These are phyloP conservation scores for Mucor mucedo DNA, from an alignment of 371 early-diverging fungal genomes.

Conservation along the genomic window DNA sequence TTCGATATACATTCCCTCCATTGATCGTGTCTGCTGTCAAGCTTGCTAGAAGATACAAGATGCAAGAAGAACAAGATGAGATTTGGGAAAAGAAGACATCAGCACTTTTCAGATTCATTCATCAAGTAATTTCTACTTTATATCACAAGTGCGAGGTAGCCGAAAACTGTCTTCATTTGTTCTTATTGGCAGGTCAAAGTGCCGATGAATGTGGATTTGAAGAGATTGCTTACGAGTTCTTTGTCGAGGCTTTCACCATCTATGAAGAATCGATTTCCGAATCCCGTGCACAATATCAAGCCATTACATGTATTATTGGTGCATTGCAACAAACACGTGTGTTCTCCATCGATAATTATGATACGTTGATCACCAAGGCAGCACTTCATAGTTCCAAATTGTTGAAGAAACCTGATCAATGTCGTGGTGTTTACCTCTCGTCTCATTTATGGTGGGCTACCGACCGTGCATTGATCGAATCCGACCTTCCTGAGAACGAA, in stretches of 20 bases:
- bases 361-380: slow-evolving; percentile 87
- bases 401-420: slow-evolving; percentile 91
- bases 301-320: slow-evolving; percentile 81
- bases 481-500: slow-evolving; percentile 35
- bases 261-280: slow-evolving; percentile 92
- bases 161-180: slow-evolving; percentile 78
- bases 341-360: slow-evolving; percentile 85
- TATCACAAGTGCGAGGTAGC: slow-evolving; percentile 69
- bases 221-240: slow-evolving; percentile 89
- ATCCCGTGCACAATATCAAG: slow-evolving; percentile 83
- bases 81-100: slow-evolving; percentile 70
- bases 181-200: slow-evolving; percentile 79
- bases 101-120: slow-evolving; percentile 73
- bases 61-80: slow-evolving; percentile 58
- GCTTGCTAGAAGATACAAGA: slow-evolving; percentile 66
- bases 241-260: slow-evolving; percentile 89
- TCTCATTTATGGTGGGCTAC: slow-evolving; percentile 89
- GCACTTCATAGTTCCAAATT: slow-evolving; percentile 84
- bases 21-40: slow-evolving; percentile 73
- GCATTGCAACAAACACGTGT: slow-evolving; percentile 78
- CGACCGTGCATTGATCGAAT: slow-evolving; percentile 42
- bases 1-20: slow-evolving; percentile 87
- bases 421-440: slow-evolving; percentile 78
- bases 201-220: slow-evolving; percentile 84
- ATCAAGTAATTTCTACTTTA: slow-evolving; percentile 72